Evolutionary conservation across 768 basidiomycete species (phyloP), one percentile per base, ranked within the genome.

Genomic region (Albatrellus ellisii): DNA sequence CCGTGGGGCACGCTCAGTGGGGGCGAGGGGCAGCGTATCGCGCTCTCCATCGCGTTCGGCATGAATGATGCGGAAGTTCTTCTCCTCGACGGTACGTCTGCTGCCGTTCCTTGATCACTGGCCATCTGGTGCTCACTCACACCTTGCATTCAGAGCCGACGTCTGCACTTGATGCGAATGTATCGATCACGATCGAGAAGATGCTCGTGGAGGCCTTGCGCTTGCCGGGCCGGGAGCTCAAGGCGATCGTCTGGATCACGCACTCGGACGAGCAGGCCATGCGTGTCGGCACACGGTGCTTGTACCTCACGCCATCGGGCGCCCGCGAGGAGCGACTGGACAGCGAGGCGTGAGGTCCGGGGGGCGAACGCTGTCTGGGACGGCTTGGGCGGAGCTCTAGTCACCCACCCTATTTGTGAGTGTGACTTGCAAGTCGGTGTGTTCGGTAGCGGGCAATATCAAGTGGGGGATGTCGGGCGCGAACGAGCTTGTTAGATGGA

Each of bases 211-310:
- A 65, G 6, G 68, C 77, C 42, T 56, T 90, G 26, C 68, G 56
- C 29, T 63, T 67, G 1, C 42, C 59, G 7, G 60, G 70, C 28
- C 64, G 69, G 17, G 60, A 62, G 26, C 59, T 86, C 40, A 83
- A 84, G 55, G 81, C 86, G 0, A 60, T 88, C 29, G 55, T 91
- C 3, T 91, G 88, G 88, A 86, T 91, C 46, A 91, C 89, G 0
- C 88, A 90, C 56, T 85, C 83, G 0, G 75, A 77, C 2, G 81
- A 87, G 47, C 88, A 90, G 57, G 82, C 76, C 4, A 62, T 70
- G 48, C 66, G 85, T 41, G 73, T 83, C 28, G 88, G 85, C 11
- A 85, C 74, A 2, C 64, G 82, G 46, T 81, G 77, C 51, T 56
- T 83, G 18, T 65, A 68, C 18, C 46, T 63, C 24, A 48, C 58